These are phyloP conservation scores for Pleurostoma richardsiae DNA, from an alignment of 2,329 filamentous ascomycete genomes.

Conservation along the genomic window DNA sequence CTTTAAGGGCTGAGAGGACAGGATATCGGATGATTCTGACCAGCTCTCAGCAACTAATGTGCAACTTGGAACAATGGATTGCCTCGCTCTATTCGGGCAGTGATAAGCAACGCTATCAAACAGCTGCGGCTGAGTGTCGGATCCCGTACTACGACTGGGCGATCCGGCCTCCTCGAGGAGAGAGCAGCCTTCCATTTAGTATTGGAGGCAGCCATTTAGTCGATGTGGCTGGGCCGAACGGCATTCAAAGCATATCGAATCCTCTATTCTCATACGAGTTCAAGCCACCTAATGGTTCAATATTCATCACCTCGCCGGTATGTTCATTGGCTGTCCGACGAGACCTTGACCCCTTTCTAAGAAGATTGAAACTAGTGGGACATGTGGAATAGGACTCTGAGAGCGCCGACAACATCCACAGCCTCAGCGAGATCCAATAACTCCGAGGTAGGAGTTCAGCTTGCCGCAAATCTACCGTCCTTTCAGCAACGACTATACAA, in stretches of 20 bases:
- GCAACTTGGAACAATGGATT: conserved; percentile 24
- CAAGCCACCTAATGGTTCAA: conserved; percentile 50
- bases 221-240: conserved; percentile 50
- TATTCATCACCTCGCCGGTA: conserved; percentile 41
- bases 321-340: too few relatives aligned
- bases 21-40: conserved; percentile 2
- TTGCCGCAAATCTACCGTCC: conserved; percentile 47
- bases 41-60: neutral
- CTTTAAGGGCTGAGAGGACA: neutral
- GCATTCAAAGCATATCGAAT: conserved; percentile 51
- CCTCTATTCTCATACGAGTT: conserved; percentile 59
- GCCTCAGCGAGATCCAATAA: conserved; percentile 52
- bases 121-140: conserved; percentile 46
- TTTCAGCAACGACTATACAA: conserved; percentile 62
- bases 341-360: too few relatives aligned
- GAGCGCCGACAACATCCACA: conserved; percentile 40
- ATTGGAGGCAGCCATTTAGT: conserved; percentile 37
- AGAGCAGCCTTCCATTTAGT: conserved; percentile 42
- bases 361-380: conserved; percentile 39
- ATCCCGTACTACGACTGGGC: conserved; percentile 60
- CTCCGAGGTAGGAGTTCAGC: conserved; percentile 42
- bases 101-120: conserved; percentile 42
- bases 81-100: conserved; percentile 42
- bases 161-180: conserved; percentile 37
- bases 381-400: conserved; percentile 54